Evolutionary conservation across 306 rosid species (phyloP), one percentile per base, ranked within the genome.

Genomic region (Lathyrus sativus): DNA sequence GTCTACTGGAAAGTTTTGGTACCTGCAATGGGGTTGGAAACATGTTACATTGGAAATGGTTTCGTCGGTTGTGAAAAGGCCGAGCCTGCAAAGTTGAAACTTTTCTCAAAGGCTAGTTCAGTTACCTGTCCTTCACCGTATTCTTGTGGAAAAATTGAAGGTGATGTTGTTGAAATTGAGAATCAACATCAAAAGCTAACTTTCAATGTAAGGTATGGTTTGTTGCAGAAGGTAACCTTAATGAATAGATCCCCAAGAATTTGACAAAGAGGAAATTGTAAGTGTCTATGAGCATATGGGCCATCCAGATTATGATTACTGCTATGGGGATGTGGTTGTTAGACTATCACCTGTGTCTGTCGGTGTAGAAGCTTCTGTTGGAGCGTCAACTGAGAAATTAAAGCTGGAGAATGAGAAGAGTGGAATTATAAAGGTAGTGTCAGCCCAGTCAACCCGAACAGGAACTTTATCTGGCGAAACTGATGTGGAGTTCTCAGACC

Each of bases 21-120:
- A 79, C 96, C 96, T 68, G 90, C 97, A 14, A 64, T 93, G 84
- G 99, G 99, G 41, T 75, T 93, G 86, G 87, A 85, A 78, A 84
- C 95, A 31, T 93, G 87, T 73, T 84, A 88, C 73, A 83, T 93
- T 19, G 83, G 84, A 37, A 82, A 81, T 41, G 87, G 90, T 68
- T 78, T 90, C 41, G 78, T 6, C 67, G 85, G 80, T 59, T 93
- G 97, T 45, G 90, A 84, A 82, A 88, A 88, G 79, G 89, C 92
- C 41, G 79, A 69, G 78, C 92, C 95, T 70, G 91, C 90, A 2
- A 85, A 81, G 75, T 51, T 93, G 74, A 88, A 79, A 78, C 2
- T 75, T 81, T 85, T 72, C 87, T 74, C 99, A 0, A 80, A 80
- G 67, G 71, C 88, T 62, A 39, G 65, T 50, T 84, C 85, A 0